Evolutionary conservation across 306 rosid genomes (phyloP).

Genomic region (Vachellia pachyceras): DNA sequence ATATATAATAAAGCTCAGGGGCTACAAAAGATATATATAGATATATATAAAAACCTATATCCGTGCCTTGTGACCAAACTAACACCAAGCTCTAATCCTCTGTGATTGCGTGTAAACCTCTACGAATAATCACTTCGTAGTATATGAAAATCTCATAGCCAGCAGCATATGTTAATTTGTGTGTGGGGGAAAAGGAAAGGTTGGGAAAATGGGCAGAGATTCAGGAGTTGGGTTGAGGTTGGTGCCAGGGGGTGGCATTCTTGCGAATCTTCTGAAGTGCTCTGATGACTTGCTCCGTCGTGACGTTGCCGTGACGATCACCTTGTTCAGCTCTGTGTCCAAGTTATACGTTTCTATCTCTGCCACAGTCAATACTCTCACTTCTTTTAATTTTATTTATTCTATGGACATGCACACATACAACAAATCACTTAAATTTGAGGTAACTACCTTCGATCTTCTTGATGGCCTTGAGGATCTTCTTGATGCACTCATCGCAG

Average conservation of each 20-base stretch:
- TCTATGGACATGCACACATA: too few relatives aligned
- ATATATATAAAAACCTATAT: too few relatives aligned
- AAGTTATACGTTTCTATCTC: constrained; percentile 81
- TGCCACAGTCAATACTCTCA: constrained; percentile 28
- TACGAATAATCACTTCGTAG: not conserved
- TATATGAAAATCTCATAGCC: not conserved
- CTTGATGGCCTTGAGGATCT: too few relatives aligned
- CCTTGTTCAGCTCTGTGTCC: constrained; percentile 73
- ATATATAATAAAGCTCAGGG: not conserved
- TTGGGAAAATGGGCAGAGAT: not conserved
- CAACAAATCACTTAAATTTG: too few relatives aligned
- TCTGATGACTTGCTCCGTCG: constrained; percentile 64
- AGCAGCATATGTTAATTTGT: not conserved
- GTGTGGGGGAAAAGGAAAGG: too few relatives aligned
- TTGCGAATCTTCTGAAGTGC: constrained; percentile 74
- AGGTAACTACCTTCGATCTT: constrained; percentile 65
- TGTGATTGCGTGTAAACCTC: too few relatives aligned
- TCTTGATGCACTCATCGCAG: constrained; percentile 86
- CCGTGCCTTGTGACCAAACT: too few relatives aligned
- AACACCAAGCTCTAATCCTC: too few relatives aligned
- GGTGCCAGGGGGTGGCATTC: constrained; percentile 66
- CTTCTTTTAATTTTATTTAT: not conserved
- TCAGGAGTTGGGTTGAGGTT: constrained; percentile 41
- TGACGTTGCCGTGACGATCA: constrained; percentile 80
- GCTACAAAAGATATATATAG: not conserved